A percentile compares a stretch with the other conserved stretches of the same genome.
Evolutionary conservation across 2,329 filamentous ascomycete genomes (phyloP).

Genomic region (Colletotrichum theobromicola): DNA sequence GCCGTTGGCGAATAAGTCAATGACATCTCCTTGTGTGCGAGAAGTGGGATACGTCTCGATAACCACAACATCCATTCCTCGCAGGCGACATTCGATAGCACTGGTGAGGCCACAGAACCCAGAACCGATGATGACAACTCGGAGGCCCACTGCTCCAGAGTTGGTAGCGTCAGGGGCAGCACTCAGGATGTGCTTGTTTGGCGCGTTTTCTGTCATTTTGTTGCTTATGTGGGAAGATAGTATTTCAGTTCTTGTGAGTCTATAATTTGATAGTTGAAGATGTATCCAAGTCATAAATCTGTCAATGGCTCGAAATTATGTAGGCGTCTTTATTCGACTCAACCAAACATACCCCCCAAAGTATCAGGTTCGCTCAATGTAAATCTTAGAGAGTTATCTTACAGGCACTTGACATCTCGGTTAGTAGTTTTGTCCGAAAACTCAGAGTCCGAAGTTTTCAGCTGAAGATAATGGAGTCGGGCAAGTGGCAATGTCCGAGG

Average conservation of each 20-base stretch:
- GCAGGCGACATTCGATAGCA: background rate
- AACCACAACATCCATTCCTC: background rate
- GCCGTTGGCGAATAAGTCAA: background rate
- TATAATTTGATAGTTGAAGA: no score
- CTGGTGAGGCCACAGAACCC: background rate
- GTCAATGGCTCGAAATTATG: no score
- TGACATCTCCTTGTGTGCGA: background rate
- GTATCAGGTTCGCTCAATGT: background rate
- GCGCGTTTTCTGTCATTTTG: background rate
- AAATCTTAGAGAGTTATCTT: background rate
- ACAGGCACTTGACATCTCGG: background rate
- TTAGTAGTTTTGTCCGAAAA: background rate
- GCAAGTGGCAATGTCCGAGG: background rate
- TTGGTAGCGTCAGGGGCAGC: background rate
- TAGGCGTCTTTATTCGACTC: no score
- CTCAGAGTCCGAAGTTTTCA: background rate
- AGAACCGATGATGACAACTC: background rate
- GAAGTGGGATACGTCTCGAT: background rate
- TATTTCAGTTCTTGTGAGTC: no score
- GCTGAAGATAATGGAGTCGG: background rate
- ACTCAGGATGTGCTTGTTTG: background rate
- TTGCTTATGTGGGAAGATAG: no score
- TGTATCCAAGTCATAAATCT: no score
- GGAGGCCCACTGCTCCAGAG: background rate
- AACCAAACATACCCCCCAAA: no score